Conservation (phyloP, 352 stramenopile genomes). For the Thraustochytrium aureum region DNA sequence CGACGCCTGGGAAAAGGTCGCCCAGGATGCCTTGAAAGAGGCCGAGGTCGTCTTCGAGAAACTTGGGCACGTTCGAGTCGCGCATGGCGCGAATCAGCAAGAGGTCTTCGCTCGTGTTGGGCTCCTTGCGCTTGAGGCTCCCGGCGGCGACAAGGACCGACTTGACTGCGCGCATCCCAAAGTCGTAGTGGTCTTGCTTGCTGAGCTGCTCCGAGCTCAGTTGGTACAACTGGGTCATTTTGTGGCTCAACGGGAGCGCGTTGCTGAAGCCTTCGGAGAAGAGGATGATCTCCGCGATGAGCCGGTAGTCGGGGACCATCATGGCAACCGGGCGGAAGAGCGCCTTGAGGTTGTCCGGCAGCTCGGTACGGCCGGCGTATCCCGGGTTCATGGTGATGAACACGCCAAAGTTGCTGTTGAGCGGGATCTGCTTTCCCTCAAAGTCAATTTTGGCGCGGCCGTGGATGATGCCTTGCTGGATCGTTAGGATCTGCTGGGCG, state of each 20-base stretch:
- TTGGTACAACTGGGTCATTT: conserved; percentile 91
- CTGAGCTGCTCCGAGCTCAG: conserved; percentile 87
- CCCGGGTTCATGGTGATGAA: conserved; percentile 96
- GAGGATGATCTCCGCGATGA: conserved; percentile 92
- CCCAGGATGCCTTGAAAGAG: conserved; percentile 90
- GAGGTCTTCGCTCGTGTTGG: conserved; percentile 87
- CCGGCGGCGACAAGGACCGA: conserved; percentile 89
- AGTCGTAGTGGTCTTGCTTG: conserved; percentile 94
- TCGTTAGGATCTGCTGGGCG: conserved; percentile 91
- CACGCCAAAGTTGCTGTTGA: conserved; percentile 86
- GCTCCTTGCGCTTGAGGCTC: conserved; percentile 89
- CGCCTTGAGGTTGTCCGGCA: conserved; percentile 91
- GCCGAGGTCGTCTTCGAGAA: conserved; percentile 88
- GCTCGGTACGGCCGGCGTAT: conserved; percentile 83
- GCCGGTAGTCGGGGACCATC: conserved; percentile 91
- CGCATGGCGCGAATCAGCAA: conserved; percentile 93
- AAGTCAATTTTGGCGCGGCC: conserved; percentile 86
- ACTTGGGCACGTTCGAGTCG: conserved; percentile 94
- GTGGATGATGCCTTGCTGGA: conserved; percentile 87
- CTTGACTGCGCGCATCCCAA: conserved; percentile 89
- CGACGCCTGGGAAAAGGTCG: conserved; percentile 88
- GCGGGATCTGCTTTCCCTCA: conserved; percentile 82
- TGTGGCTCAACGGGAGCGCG: conserved; percentile 82
- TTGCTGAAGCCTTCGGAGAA: conserved; percentile 92
- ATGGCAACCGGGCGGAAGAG: conserved; percentile 89